Evolutionary conservation across 148 eudicot genomes (phyloP).

Genomic region (Dysphania ambrosioides): DNA sequence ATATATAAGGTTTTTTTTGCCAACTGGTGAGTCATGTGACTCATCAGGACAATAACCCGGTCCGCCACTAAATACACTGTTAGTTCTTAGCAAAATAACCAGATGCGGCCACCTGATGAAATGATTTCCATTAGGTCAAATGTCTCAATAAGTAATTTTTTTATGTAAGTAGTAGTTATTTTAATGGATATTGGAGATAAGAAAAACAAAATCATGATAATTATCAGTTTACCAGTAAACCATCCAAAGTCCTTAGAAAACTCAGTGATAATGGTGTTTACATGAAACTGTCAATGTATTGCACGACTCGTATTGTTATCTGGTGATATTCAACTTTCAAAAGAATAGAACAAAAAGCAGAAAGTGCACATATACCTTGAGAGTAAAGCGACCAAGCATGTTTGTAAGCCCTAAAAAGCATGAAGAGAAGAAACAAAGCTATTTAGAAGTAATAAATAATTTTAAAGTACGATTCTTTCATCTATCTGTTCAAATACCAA

Average conservation of each 20-base stretch:
- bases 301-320: neutral
- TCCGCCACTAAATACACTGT: too few relatives aligned
- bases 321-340: neutral
- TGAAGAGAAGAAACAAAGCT: constrained; percentile 2
- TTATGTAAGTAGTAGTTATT: neutral
- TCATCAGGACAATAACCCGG: too few relatives aligned
- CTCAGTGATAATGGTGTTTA: neutral
- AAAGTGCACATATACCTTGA: constrained; percentile 46
- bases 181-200: neutral
- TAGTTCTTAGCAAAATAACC: neutral
- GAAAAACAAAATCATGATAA: neutral
- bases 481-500: too few relatives aligned
- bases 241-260: neutral
- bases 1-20: too few relatives aligned
- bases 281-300: neutral
- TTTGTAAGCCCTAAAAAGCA: constrained; percentile 63
- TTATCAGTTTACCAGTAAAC: neutral
- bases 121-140: too few relatives aligned
- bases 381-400: constrained; percentile 66
- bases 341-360: neutral
- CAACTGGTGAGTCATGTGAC: too few relatives aligned
- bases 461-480: neutral
- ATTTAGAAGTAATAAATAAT: neutral
- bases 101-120: neutral
- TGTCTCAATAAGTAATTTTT: neutral